These are phyloP conservation scores for Xylariaceae sp. DNA, from an alignment of 2,329 filamentous ascomycete species.

Conservation along the genomic window DNA sequence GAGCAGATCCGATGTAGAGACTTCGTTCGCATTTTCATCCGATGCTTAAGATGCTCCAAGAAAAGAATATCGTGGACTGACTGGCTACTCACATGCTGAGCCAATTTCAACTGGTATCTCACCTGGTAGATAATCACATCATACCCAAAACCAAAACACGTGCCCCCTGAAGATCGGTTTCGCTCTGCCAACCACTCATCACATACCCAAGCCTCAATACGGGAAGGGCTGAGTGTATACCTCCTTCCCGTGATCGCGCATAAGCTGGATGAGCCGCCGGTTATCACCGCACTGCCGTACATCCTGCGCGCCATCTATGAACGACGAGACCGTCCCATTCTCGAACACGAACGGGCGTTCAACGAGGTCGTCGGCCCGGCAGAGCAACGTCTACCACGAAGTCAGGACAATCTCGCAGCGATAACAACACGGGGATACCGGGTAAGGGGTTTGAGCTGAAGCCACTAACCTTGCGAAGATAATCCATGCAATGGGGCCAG, in stretches of 20 bases:
- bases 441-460: background rate
- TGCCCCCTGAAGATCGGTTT: background rate
- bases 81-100: too few relatives aligned
- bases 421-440: background rate
- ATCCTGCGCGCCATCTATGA: slow-evolving; percentile 1
- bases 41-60: too few relatives aligned
- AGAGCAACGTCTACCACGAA: background rate
- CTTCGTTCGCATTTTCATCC: too few relatives aligned
- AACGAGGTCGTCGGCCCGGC: background rate
- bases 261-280: background rate
- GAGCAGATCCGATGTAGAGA: too few relatives aligned
- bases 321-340: background rate
- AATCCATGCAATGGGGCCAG: slow-evolving; percentile 1
- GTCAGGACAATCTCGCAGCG: background rate
- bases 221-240: background rate
- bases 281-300: slow-evolving; percentile 1
- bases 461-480: slow-evolving; percentile 1
- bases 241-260: slow-evolving; percentile 1
- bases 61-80: too few relatives aligned
- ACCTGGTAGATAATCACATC: background rate
- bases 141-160: background rate
- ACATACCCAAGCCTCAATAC: background rate
- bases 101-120: too few relatives aligned
- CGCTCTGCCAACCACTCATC: background rate
- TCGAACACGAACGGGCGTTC: background rate